Evolutionary conservation across 129 eudicot species (phyloP).

Genomic region (Centrapalus pauciflorus): DNA sequence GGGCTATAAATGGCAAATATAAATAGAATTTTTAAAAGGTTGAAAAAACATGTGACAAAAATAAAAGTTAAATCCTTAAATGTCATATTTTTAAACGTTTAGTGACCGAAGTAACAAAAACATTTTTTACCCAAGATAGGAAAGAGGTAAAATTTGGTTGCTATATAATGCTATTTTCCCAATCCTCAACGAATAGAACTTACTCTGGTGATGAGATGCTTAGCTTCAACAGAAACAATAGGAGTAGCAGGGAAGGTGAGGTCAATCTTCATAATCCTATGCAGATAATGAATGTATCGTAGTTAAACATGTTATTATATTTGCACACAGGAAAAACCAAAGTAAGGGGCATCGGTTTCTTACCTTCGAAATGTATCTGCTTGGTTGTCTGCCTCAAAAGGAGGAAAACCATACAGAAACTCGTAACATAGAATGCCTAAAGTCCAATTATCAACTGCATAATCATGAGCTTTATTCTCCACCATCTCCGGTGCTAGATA

Average conservation of each 20-base stretch:
- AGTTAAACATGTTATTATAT: background rate
- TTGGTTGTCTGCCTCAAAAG: slow-evolving; percentile 90
- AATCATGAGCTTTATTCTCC: slow-evolving; percentile 90
- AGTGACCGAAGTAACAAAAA: no score
- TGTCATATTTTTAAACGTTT: no score
- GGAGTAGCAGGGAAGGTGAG: slow-evolving; percentile 71
- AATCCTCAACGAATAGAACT: slow-evolving; percentile 16
- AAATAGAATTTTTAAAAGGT: no score
- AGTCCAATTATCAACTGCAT: slow-evolving; percentile 96
- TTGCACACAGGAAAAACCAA: background rate
- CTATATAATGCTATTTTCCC: no score
- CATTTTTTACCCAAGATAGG: no score
- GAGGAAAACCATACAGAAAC: slow-evolving; percentile 82
- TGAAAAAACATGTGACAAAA: no score
- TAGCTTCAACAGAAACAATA: slow-evolving; percentile 64
- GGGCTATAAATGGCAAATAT: no score
- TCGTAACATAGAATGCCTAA: slow-evolving; percentile 84
- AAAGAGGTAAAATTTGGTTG: no score
- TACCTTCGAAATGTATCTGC: slow-evolving; percentile 77
- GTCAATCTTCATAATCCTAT: slow-evolving; percentile 85
- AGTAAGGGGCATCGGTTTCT: background rate
- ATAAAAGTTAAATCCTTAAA: no score
- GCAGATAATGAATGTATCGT: background rate
- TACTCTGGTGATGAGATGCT: slow-evolving; percentile 70
- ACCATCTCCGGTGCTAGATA: slow-evolving; percentile 98